Conservation (phyloP, 371 early-diverging fungal genomes). For the Rhizopus stolonifer region DNA sequence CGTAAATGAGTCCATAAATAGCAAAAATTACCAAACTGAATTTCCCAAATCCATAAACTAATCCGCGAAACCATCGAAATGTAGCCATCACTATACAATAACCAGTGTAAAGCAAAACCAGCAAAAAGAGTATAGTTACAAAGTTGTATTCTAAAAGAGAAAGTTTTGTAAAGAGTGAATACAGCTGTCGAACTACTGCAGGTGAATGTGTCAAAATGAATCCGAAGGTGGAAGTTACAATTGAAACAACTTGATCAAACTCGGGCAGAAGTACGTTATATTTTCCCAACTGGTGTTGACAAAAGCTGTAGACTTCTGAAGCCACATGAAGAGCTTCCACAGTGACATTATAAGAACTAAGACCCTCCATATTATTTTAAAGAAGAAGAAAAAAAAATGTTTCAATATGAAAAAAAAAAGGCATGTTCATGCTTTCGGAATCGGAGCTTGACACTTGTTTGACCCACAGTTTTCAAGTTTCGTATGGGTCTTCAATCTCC, state of each 20-base stretch:
- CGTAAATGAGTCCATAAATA: slow-evolving; percentile 13
- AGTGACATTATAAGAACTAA: slow-evolving; percentile 12
- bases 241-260: slow-evolving; percentile 13
- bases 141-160: slow-evolving; percentile 8
- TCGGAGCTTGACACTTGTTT: too few species aligned
- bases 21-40: slow-evolving; percentile 21
- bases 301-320: slow-evolving; percentile 8
- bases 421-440: too few species aligned
- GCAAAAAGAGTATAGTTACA: slow-evolving; percentile 4
- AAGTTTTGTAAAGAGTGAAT: not conserved
- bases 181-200: slow-evolving; percentile 8
- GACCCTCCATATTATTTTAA: not conserved
- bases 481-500: too few species aligned
- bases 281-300: slow-evolving; percentile 16
- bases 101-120: slow-evolving; percentile 11
- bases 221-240: not conserved
- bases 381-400: too few species aligned
- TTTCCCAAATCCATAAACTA: not conserved
- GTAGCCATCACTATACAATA: slow-evolving; percentile 13
- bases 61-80: slow-evolving; percentile 26
- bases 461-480: too few species aligned
- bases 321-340: slow-evolving; percentile 12
- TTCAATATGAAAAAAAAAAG: too few species aligned
- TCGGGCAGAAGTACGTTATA: slow-evolving; percentile 19
- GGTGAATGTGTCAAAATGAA: slow-evolving; percentile 19